These are phyloP conservation scores for Sporothrix mexicana DNA, from an alignment of 2,329 filamentous ascomycete species.

Conservation along the genomic window DNA sequence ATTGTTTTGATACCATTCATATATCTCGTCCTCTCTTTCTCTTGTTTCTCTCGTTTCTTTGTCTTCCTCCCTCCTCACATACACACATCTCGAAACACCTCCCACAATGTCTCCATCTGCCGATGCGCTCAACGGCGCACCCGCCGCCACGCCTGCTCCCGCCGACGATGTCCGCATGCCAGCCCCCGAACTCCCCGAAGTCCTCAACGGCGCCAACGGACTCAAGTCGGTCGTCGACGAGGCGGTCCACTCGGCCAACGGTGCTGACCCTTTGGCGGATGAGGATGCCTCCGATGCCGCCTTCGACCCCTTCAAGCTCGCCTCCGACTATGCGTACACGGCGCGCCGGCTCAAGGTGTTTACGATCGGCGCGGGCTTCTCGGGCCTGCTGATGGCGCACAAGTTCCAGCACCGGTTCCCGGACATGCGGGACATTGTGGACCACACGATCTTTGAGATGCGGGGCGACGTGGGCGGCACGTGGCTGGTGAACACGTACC, in stretches of 20 bases:
- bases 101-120: conserved; percentile 6
- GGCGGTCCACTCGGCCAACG: background rate
- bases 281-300: too few relatives aligned
- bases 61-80: background rate
- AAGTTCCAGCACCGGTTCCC: conserved; percentile 47
- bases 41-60: background rate
- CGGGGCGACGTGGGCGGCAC: conserved; percentile 44
- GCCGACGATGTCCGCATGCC: conserved; percentile 23
- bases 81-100: background rate
- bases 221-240: conserved; percentile 13
- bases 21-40: background rate
- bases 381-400: conserved; percentile 46
- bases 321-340: conserved; percentile 22
- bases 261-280: background rate
- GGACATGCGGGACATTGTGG: conserved; percentile 36
- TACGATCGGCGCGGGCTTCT: conserved; percentile 46
- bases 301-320: conserved; percentile 15
- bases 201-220: conserved; percentile 9
- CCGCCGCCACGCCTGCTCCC: background rate
- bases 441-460: conserved; percentile 45
- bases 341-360: conserved; percentile 42
- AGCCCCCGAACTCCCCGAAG: conserved; percentile 21
- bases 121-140: background rate
- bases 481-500: conserved; percentile 44
- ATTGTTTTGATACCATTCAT: conserved; percentile 13